Percentiles rank a stretch among this genome's conserved stretches.
Evolutionary conservation across 192 early-diverging fungal species (phyloP).

Genomic region (Umbelopsis vinacea): DNA sequence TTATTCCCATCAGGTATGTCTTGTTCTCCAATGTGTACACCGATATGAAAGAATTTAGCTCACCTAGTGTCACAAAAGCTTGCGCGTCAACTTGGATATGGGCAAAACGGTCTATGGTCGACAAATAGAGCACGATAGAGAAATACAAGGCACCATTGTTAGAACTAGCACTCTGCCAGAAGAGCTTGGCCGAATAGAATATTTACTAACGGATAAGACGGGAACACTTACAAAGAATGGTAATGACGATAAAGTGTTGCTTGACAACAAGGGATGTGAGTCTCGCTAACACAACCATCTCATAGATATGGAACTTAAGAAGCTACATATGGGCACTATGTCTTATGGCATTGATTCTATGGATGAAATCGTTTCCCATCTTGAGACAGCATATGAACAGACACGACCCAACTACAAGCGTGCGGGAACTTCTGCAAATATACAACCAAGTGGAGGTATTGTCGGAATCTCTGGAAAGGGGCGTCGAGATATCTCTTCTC

Average conservation of each 20-base stretch:
- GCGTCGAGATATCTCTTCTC: constrained; percentile 81
- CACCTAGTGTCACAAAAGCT: constrained; percentile 31
- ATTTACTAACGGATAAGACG: constrained; percentile 93
- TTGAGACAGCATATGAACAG: constrained; percentile 58
- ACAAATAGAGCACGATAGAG: constrained; percentile 86
- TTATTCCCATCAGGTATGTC: constrained; percentile 86
- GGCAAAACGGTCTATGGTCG: constrained; percentile 92
- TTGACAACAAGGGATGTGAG: neutral
- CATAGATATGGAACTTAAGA: constrained; percentile 95
- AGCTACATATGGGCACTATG: constrained; percentile 95
- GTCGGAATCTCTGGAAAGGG: constrained; percentile 58
- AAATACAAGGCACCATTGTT: constrained; percentile 87
- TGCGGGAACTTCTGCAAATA: neutral
- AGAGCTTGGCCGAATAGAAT: constrained; percentile 93
- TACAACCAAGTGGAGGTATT: neutral
- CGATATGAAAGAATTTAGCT: too few relatives aligned
- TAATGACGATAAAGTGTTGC: constrained; percentile 33
- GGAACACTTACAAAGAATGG: constrained; percentile 95
- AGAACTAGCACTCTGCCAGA: constrained; percentile 95
- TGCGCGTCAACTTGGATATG: constrained; percentile 96
- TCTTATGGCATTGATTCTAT: constrained; percentile 88
- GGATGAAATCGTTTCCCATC: constrained; percentile 80
- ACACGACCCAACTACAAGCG: constrained; percentile 34
- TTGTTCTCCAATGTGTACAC: too few relatives aligned
- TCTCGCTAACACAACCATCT: neutral